Conservation (phyloP, 768 basidiomycete genomes). For the Termitomyces sp. region DNA sequence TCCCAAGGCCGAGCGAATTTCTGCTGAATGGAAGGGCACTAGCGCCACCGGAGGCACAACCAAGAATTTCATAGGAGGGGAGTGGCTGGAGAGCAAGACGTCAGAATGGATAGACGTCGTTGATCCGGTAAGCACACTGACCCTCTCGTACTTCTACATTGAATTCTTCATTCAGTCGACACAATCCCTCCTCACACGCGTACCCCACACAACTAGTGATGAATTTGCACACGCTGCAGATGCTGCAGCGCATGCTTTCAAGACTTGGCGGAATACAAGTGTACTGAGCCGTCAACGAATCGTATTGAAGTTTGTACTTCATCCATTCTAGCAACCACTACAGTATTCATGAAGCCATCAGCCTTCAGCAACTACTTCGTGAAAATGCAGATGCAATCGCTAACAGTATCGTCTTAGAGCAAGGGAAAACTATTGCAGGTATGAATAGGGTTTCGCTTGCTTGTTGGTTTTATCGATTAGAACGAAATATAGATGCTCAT, state of each 20-base stretch:
- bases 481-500: constrained; percentile 64
- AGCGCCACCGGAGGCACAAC: constrained; percentile 80
- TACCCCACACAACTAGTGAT: constrained; percentile 77
- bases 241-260: constrained; percentile 81
- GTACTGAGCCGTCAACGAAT: constrained; percentile 84
- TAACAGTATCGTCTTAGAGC: constrained; percentile 86
- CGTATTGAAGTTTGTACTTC: constrained; percentile 66
- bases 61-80: constrained; percentile 88
- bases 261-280: constrained; percentile 83
- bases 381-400: constrained; percentile 84
- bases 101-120: constrained; percentile 79
- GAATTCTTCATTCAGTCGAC: constrained; percentile 54
- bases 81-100: constrained; percentile 80
- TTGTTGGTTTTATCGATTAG: background rate
- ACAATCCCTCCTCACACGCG: constrained; percentile 82
- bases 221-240: constrained; percentile 85
- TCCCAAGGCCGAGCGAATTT: constrained; percentile 62
- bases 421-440: constrained; percentile 92
- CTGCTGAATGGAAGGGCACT: constrained; percentile 81
- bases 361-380: constrained; percentile 83
- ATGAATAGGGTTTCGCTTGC: constrained; percentile 11
- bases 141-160: background rate
- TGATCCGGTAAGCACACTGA: constrained; percentile 68
- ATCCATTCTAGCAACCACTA: constrained; percentile 7
- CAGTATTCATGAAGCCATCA: constrained; percentile 22